Evolutionary conservation across 2,329 filamentous ascomycete genomes (phyloP), one percentile per base, ranked within the genome.

Genomic region (Neonectria hederae): DNA sequence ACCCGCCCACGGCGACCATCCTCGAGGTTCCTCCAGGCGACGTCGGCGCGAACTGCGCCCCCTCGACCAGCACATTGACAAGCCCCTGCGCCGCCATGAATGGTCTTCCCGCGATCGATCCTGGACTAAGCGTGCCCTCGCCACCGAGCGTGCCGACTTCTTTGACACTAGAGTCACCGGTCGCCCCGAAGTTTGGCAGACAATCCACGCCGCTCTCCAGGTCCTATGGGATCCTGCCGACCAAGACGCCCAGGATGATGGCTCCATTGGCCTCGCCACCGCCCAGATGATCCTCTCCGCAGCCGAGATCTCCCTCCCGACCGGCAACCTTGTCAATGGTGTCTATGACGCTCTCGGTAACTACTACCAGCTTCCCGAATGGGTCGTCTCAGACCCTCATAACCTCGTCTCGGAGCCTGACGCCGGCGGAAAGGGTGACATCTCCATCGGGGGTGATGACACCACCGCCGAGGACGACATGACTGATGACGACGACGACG

Each of bases 141-240:
- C 89, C 63, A 84, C 84, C 32, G 92, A 97, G 79, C 87, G 95
- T 53, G 81, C 81, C 53, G 93, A 93, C 66, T 97, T 97, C 83
- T 98, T 97, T 78, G 94, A 97, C 65, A 97, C 94, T 1, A 84
- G 93, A 51, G 92, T 97, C 17, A 92, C 91, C 0, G 93, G 93
- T 2, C 85, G 88, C 4, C 74, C 85, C 5, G 92, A 97, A 77
- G 86, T 96, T 26, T 98, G 95, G 95, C 88, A 88, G 70, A 90
- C 92, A 0, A 78, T 97, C 14, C 85, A 86, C 49, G 82, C 88
- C 1, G 91, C 90, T 0, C 83, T 93, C 19, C 86, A 91, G 65
- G 81, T 92, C 7, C 77, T 97, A 65, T 90, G 90, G 81, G 83
- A 84, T 11, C 82, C 84, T 0, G 84, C 87, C 24, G 66, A 63